Evolutionary conservation across 768 basidiomycete species (phyloP).

Genomic region (Naganishia onofrii): DNA sequence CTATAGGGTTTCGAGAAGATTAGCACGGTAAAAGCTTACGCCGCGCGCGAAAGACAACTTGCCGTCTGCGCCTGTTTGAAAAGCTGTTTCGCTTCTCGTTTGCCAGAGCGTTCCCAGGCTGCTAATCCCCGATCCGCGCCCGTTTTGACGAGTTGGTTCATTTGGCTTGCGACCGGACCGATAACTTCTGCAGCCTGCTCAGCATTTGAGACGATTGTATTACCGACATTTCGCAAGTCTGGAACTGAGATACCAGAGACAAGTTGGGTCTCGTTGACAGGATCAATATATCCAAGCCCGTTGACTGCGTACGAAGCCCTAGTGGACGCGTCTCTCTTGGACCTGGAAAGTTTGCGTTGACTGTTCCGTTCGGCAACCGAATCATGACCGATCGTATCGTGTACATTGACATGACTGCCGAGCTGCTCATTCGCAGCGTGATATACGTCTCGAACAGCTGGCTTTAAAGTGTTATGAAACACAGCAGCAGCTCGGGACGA

Average conservation of each 20-base stretch:
- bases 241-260: not conserved
- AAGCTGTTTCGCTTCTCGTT: conserved; percentile 6
- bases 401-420: not conserved
- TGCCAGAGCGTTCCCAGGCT: conserved; percentile 19
- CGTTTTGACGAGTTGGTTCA: not conserved
- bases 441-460: not conserved
- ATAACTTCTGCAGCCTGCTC: conserved; percentile 12
- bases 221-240: conserved; percentile 9
- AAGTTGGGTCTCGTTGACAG: not conserved
- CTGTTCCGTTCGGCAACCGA: not conserved
- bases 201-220: not conserved
- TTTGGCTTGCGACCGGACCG: conserved; percentile 6
- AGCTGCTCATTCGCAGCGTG: not conserved
- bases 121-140: conserved; percentile 11
- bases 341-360: not conserved
- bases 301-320: not conserved
- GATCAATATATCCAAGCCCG: not conserved
- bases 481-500: not conserved
- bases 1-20: conserved; percentile 26
- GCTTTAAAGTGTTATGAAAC: not conserved
- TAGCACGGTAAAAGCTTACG: too few relatives aligned
- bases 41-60: not conserved
- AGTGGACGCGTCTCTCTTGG: not conserved
- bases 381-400: not conserved
- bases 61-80: conserved; percentile 23